A percentile compares a stretch with the other conserved stretches of the same genome.
phyloP scores from a whole-genome alignment of 495 filamentous ascomycete species.

The Annulohypoxylon stygium region DNA sequence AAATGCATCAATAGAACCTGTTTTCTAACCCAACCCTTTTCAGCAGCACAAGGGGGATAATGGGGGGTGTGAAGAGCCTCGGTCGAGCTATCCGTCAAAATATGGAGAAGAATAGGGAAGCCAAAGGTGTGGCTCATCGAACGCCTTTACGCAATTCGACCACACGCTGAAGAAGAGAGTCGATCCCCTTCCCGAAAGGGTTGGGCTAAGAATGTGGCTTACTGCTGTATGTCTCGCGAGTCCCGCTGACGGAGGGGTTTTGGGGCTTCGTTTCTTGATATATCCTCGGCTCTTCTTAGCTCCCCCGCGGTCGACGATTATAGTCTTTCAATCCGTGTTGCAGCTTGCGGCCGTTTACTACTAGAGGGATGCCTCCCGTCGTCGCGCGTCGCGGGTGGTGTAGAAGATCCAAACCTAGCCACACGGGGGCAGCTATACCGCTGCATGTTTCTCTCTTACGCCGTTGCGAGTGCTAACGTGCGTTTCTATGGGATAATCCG shows the following conservation, averaged over 20 bases:
- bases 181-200: constrained; percentile 39
- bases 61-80: constrained; percentile 5
- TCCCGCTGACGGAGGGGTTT: constrained; percentile 27
- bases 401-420: constrained; percentile 19
- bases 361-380: background rate
- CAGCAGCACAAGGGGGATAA: constrained; percentile 23
- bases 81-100: constrained; percentile 16
- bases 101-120: constrained; percentile 9
- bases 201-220: constrained; percentile 40
- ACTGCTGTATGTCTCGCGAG: constrained; percentile 41
- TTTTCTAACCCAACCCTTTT: constrained; percentile 13
- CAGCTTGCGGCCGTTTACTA: background rate
- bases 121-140: constrained; percentile 34
- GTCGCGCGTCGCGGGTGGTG: constrained; percentile 30
- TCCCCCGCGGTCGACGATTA: background rate
- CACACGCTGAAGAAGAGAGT: constrained; percentile 30
- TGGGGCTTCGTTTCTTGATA: constrained; percentile 7
- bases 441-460: constrained; percentile 23
- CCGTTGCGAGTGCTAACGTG: background rate
- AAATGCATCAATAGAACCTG: constrained; percentile 10
- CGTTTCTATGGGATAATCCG: constrained; percentile 4
- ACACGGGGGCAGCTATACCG: constrained; percentile 23
- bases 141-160: constrained; percentile 22
- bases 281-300: constrained; percentile 28
- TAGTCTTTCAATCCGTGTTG: background rate